Conservation (phyloP, 2,329 filamentous ascomycete species). For the Colletotrichum sp. region DNA sequence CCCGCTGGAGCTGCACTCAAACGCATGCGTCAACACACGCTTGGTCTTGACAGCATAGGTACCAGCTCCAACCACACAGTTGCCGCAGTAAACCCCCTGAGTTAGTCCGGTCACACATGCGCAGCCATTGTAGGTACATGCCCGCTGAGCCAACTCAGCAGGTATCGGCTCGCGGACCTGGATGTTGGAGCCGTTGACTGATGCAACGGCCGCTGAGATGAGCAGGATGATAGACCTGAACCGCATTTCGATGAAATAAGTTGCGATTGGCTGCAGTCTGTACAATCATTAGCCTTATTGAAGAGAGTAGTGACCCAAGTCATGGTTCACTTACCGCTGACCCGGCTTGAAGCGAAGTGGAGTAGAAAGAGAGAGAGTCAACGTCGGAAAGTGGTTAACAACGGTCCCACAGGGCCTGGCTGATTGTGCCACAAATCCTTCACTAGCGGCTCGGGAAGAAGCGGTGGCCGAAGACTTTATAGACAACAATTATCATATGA, state of each 20-base stretch:
- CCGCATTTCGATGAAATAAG: neutral
- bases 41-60: constrained; percentile 25
- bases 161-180: constrained; percentile 1
- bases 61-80: constrained; percentile 25
- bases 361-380: neutral
- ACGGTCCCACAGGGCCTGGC: neutral
- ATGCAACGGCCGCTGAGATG: neutral
- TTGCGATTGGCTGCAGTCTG: neutral
- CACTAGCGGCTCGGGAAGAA: neutral
- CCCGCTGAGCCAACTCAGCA: constrained; percentile 10
- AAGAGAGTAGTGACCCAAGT: neutral
- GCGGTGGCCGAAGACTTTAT: neutral
- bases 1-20: constrained; percentile 25
- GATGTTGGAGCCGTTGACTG: neutral
- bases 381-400: neutral
- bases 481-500: neutral
- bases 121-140: constrained; percentile 25
- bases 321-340: neutral
- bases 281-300: neutral
- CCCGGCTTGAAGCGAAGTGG: neutral
- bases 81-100: constrained; percentile 26
- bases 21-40: constrained; percentile 23
- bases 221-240: neutral
- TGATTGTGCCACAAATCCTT: neutral
- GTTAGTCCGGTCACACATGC: constrained; percentile 22